phyloP scores from a whole-genome alignment of 768 basidiomycete genomes.

The Suillus placidus region DNA sequence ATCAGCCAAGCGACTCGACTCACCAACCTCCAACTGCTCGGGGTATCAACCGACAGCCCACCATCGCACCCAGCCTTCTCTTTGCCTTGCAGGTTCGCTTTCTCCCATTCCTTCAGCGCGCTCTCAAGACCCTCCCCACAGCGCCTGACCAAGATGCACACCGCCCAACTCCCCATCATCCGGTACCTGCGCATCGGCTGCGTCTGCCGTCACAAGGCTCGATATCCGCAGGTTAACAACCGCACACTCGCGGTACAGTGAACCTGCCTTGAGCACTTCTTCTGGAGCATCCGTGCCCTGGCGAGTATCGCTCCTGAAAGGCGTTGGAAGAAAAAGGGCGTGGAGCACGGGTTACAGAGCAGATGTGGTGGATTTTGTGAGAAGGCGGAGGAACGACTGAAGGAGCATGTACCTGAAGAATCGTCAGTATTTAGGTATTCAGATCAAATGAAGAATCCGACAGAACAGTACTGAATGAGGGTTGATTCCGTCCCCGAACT shows the following conservation, averaged over 20 bases:
- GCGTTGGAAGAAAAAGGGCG: slow-evolving; percentile 79
- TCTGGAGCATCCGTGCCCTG: slow-evolving; percentile 37
- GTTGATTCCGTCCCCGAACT: slow-evolving; percentile 34
- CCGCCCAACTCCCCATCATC: slow-evolving; percentile 77
- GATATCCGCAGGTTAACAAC: slow-evolving; percentile 53
- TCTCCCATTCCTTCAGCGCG: slow-evolving; percentile 70
- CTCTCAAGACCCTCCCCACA: slow-evolving; percentile 82
- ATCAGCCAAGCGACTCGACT: no score
- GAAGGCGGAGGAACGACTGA: slow-evolving; percentile 66
- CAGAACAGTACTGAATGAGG: slow-evolving; percentile 50
- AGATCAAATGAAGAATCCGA: slow-evolving; percentile 34
- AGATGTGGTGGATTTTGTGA: slow-evolving; percentile 67
- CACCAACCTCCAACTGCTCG: slow-evolving; percentile 17
- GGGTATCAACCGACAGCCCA: slow-evolving; percentile 27
- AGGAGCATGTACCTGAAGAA: slow-evolving; percentile 61
- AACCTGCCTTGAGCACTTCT: slow-evolving; percentile 77
- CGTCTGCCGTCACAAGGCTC: slow-evolving; percentile 28
- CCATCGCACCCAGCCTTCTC: slow-evolving; percentile 26
- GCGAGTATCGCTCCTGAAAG: slow-evolving; percentile 59
- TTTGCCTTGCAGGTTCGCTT: slow-evolving; percentile 22
- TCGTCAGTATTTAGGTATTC: slow-evolving; percentile 10
- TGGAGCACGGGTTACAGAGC: slow-evolving; percentile 81
- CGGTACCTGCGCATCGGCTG: slow-evolving; percentile 39
- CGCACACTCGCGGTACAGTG: slow-evolving; percentile 76
- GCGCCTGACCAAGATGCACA: slow-evolving; percentile 61